phyloP scores from a whole-genome alignment of 2,329 filamentous ascomycete species.

The Alternaria brassicae region DNA sequence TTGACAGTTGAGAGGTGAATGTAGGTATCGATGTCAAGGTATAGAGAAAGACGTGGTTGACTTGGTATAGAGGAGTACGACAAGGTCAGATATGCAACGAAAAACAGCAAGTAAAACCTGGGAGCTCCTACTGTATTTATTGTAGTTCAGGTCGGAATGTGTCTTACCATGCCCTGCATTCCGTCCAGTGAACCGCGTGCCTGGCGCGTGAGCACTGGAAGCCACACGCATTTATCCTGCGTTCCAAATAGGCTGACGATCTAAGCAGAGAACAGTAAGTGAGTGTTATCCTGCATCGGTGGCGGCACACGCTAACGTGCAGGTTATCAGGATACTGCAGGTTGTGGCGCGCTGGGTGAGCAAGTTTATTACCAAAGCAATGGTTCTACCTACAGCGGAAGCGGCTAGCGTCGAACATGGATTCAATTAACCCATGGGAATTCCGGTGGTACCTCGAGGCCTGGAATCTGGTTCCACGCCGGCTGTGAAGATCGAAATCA shows the following conservation, averaged over 20 bases:
- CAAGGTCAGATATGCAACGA: constrained; percentile 4
- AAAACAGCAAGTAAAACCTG: constrained; percentile 1
- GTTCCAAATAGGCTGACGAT: constrained; percentile 15
- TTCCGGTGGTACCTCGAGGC: constrained; percentile 10
- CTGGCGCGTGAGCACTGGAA: constrained; percentile 28
- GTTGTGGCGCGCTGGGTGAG: constrained; percentile 25
- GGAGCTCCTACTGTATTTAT: constrained; percentile 41
- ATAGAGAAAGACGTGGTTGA: neutral
- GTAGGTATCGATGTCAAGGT: constrained; percentile 3
- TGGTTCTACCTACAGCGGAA: constrained; percentile 16
- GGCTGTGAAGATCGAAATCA: neutral
- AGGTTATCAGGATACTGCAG: constrained; percentile 12
- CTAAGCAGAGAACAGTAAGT: constrained; percentile 28
- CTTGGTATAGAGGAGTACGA: constrained; percentile 1
- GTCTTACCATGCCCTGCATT: constrained; percentile 36
- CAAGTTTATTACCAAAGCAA: constrained; percentile 43
- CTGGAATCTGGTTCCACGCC: neutral
- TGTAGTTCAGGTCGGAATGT: constrained; percentile 20
- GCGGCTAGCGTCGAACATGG: constrained; percentile 28
- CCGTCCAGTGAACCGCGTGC: constrained; percentile 31
- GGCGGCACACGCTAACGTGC: constrained; percentile 25
- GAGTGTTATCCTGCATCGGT: constrained; percentile 30
- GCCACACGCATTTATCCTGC: constrained; percentile 21
- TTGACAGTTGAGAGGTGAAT: constrained; percentile 13
- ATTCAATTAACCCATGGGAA: constrained; percentile 13